phyloP scores from a whole-genome alignment of 1,284 basidiomycete genomes.

The Amylostereum areolatum region DNA sequence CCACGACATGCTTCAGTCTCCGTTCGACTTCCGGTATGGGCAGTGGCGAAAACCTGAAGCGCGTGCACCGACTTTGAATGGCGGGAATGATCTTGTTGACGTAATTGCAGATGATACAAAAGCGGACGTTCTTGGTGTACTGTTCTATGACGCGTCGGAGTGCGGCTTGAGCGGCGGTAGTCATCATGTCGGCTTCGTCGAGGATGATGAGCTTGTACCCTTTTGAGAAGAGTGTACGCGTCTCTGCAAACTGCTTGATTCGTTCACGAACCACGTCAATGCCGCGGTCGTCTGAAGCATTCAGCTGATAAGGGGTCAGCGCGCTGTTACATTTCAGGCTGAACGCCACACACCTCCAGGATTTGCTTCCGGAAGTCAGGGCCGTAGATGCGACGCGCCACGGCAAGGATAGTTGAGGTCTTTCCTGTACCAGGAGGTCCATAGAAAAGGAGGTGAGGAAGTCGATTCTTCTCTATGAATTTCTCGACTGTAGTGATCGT shows the following conservation, averaged over 20 bases:
- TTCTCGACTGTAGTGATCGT: conserved; percentile 69
- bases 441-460: conserved; percentile 96
- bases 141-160: conserved; percentile 97
- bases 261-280: conserved; percentile 98
- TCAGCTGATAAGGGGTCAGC: conserved; percentile 49
- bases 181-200: conserved; percentile 99
- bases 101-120: conserved; percentile 99
- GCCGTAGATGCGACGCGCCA: conserved; percentile 92
- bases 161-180: conserved; percentile 93
- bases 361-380: conserved; percentile 82
- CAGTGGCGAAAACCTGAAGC: conserved; percentile 96
- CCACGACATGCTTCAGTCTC: conserved; percentile 75
- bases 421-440: conserved; percentile 98
- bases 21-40: conserved; percentile 84
- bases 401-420: conserved; percentile 96
- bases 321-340: neutral
- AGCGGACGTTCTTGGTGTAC: conserved; percentile 97
- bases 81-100: conserved; percentile 99
- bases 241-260: conserved; percentile 98
- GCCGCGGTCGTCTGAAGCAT: conserved; percentile 96
- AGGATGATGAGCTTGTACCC: conserved; percentile 98
- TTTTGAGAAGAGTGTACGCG: conserved; percentile 85
- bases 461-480: conserved; percentile 91
- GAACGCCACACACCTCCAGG: conserved; percentile 64
- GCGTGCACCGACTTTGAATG: conserved; percentile 96